Percentiles rank a stretch among this genome's conserved stretches.
These are phyloP conservation scores for Zostera marina DNA, from an alignment of 116 monocot species.

Conservation along the genomic window DNA sequence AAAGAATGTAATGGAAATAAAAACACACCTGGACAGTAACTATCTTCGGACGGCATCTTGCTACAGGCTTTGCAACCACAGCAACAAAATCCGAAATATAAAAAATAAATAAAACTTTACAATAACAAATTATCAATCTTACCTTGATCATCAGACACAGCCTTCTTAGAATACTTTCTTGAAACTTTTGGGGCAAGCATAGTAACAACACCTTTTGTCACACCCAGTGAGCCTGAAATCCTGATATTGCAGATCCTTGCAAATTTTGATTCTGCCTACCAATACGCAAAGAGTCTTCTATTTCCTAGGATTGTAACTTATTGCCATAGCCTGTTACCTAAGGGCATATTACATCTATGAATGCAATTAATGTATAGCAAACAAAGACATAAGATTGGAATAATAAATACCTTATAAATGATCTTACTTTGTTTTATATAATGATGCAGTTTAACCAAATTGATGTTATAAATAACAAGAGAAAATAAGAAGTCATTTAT, in stretches of 20 bases:
- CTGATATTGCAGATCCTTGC: slow-evolving; percentile 51
- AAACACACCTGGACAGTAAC: not conserved
- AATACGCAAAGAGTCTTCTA: slow-evolving; percentile 2
- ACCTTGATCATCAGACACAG: slow-evolving; percentile 1
- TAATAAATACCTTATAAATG: slow-evolving; percentile 63
- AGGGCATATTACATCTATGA: slow-evolving; percentile 1
- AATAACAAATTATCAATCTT: not conserved
- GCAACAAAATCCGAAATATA: slow-evolving; percentile 15
- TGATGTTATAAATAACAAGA: slow-evolving; percentile 95
- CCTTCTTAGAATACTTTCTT: slow-evolving; percentile 21
- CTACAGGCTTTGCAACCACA: slow-evolving; percentile 21
- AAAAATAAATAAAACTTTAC: not conserved
- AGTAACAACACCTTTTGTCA: slow-evolving; percentile 2
- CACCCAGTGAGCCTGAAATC: slow-evolving; percentile 86
- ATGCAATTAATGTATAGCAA: not conserved
- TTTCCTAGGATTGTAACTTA: slow-evolving; percentile 18
- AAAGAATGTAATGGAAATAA: not conserved
- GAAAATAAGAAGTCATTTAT: slow-evolving; percentile 94
- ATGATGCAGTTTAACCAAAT: slow-evolving; percentile 65
- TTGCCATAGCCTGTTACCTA: slow-evolving; percentile 82
- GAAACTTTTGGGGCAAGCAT: slow-evolving; percentile 28
- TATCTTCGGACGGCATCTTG: slow-evolving; percentile 32
- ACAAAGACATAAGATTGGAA: not conserved
- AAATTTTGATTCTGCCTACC: slow-evolving; percentile 10
- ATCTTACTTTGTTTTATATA: slow-evolving; percentile 88